Base-by-base conservation (phyloP, 352 stramenopile species). In the Phytophthora sp. region DNA sequence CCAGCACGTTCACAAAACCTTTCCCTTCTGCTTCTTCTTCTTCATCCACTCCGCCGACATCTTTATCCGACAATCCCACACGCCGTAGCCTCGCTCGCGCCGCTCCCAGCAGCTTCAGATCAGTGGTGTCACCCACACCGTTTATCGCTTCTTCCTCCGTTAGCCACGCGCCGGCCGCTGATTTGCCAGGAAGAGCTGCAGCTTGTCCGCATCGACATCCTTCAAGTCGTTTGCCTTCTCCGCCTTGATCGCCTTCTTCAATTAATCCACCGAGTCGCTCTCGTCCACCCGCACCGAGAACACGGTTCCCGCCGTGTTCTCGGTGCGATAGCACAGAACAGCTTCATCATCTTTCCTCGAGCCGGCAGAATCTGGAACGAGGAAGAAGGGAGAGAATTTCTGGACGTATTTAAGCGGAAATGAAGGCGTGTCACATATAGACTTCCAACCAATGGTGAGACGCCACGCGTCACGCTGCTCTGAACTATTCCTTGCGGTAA, bases 181-280 rank as follows among this genome's bases (percentile, higher is more conserved):
- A 33, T 51, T 64, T 23, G 57, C 45, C 31, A 64, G 21, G 21
- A 56, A 57, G 11, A 56, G 44, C 30, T 57, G 7, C 35, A 57
- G n/a, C n/a, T 24, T 6, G 3, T 8, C 20, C 21, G 21, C 6
- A n/a, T n/a, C n/a, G n/a, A n/a, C n/a, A n/a, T n/a, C n/a, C n/a
- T n/a, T n/a, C n/a, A n/a, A 30, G 21, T 13, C 20, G 4, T 50
- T 3, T 15, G 29, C 33, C 4, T 16, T 7, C 41, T 50, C n/a
- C 11, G 16, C 21, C 41, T 50, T 50, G 20, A 50, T 50, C 7
- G 41, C 41, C 18, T 50, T 30, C 20, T 49, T 30, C 16, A 50
- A 50, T 18, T 50, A 6, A 6, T 13, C 41, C 21, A 50, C 41
- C 11, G 41, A 50, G 20, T 50, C 20, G 41, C 30, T 1, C 21